Evolutionary conservation across 129 eudicot species (phyloP), one percentile per base, ranked within the genome.

Genomic region (Saposhnikovia divaricata): DNA sequence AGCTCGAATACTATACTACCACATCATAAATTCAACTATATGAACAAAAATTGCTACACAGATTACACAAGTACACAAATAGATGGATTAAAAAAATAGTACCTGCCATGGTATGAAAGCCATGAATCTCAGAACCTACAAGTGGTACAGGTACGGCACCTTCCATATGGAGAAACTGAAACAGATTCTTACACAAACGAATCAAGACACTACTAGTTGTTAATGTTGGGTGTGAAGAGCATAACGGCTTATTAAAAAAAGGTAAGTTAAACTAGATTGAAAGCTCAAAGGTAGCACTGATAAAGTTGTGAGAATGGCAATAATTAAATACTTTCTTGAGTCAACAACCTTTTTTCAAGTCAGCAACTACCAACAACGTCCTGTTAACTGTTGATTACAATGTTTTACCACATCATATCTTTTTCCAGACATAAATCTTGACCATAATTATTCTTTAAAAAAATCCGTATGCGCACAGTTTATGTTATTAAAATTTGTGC

Each of bases 61-160:
- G 0, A 19, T 6, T 3, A 19, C 21, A 21, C 12, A 11, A 43
- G 13, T 3, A 18, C 0, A 38, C 25, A 73, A 0, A 2, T 73
- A 73, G 2, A 43, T 23, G 11, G 2, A 18, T 12, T 5, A 72
- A 0, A 43, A 1, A 21, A 6, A n/a, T 9, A 37, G 1, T 82
- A 93, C 97, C 97, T 81, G 83, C 84, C 93, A 91, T 89, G 80
- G 98, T 93, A 76, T 79, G 88, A 78, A 93, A 93, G 45, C 98
- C 98, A 88, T 93, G 97, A 89, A 93, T 91, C 84, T 93, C 97
- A 16, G 89, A 81, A 42, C 96, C 97, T 4, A 78, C 77, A 43
- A 93, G 93, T 73, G 19, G 84, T 16, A 84, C 82, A 10, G 83
- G 43, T 43, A 77, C 83, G 31, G 68, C 79, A 74, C 63, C 69